phyloP scores from a whole-genome alignment of 108 stramenopile genomes.

The Schizochytrium sp. region DNA sequence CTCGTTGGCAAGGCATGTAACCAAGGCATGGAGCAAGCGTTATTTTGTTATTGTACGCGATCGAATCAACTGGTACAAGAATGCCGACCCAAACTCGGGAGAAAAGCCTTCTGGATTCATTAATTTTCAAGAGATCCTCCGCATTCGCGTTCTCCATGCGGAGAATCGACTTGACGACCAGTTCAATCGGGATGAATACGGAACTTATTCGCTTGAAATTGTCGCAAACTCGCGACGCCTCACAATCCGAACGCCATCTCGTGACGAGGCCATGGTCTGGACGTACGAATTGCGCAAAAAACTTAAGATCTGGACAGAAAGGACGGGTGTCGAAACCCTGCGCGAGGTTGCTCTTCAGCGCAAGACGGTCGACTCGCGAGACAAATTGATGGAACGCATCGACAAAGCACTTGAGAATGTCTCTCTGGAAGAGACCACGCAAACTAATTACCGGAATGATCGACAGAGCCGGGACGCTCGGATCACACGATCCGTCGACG shows the following conservation, averaged over 20 bases:
- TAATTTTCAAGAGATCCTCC: background rate
- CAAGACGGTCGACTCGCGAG: background rate
- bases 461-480: too few relatives aligned
- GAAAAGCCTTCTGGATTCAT: slow-evolving; percentile 1
- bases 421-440: background rate
- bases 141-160: background rate
- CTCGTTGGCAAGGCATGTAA: background rate
- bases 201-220: background rate
- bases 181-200: background rate
- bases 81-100: background rate
- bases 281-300: background rate
- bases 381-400: background rate
- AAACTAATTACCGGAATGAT: too few relatives aligned
- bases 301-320: background rate
- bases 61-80: slow-evolving; percentile 17
- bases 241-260: background rate
- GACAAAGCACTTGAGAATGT: background rate
- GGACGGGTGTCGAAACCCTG: background rate
- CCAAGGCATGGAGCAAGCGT: slow-evolving; percentile 5
- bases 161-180: background rate
- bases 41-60: background rate
- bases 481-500: too few relatives aligned
- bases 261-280: background rate
- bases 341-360: background rate
- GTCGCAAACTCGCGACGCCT: background rate